A percentile compares a stretch with the other conserved stretches of the same genome.
Evolutionary conservation across 805 yeast species (phyloP).

Genomic region (Ogataea methylovora): DNA sequence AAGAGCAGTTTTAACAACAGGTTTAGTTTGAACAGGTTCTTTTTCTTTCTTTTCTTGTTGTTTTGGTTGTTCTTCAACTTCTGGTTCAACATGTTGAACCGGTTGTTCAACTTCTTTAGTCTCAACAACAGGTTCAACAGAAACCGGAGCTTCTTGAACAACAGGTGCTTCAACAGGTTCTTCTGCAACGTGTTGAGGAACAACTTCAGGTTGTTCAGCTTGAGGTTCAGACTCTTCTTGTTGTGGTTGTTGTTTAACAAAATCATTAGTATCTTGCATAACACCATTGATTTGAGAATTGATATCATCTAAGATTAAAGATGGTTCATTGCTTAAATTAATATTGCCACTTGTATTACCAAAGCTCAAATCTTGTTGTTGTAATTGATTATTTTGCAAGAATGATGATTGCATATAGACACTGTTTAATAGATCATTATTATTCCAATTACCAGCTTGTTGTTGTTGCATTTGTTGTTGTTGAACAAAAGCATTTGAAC

Average conservation of each 20-base stretch:
- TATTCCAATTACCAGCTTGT: no score
- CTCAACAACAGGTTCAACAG: no score
- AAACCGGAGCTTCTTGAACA: no score
- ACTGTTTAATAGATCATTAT: slow-evolving; percentile 1
- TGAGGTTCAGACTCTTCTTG: slow-evolving; percentile 1
- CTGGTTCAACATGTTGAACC: no score
- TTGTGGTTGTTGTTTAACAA: neutral
- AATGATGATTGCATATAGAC: slow-evolving; percentile 20
- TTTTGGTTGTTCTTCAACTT: neutral
- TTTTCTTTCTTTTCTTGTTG: neutral
- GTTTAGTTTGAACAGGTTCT: no score
- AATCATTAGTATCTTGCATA: neutral
- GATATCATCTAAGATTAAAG: no score
- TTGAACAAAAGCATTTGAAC: slow-evolving; percentile 3
- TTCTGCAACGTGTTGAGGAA: neutral
- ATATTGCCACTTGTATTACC: no score
- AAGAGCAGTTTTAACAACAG: slow-evolving; percentile 8
- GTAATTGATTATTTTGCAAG: slow-evolving; percentile 17
- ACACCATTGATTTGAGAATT: no score
- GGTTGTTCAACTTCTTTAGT: no score
- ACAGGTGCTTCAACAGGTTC: no score
- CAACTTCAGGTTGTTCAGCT: neutral
- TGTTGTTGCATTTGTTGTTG: slow-evolving; percentile 2
- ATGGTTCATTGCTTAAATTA: no score
- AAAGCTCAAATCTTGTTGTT: no score